These are phyloP conservation scores for Calonectria pteridis DNA, from an alignment of 2,329 filamentous ascomycete genomes.

Conservation along the genomic window DNA sequence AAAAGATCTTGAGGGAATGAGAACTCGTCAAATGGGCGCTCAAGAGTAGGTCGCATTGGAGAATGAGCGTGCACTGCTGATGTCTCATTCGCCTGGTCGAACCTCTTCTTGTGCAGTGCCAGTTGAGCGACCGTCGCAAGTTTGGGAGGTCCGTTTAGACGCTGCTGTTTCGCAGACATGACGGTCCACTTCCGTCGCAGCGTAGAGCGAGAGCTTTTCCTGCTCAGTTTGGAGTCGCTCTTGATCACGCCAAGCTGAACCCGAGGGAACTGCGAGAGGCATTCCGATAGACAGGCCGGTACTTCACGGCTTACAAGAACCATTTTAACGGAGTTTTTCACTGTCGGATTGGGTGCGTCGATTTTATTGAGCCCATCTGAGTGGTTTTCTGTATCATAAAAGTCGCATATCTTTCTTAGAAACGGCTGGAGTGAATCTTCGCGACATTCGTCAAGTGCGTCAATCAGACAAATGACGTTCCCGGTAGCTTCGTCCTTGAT, in stretches of 20 bases:
- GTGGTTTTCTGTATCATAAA: neutral
- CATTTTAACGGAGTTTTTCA: neutral
- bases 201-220: neutral
- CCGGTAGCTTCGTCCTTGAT: neutral
- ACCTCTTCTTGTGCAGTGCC: neutral
- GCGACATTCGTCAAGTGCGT: neutral
- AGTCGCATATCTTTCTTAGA: neutral
- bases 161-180: neutral
- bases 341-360: neutral
- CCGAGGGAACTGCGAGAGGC: neutral
- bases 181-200: neutral
- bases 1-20: neutral
- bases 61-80: neutral
- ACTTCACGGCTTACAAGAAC: neutral
- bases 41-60: neutral
- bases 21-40: neutral
- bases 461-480: neutral
- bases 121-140: neutral
- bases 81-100: neutral
- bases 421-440: neutral
- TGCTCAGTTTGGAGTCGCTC: neutral
- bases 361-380: neutral
- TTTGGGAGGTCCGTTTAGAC: neutral
- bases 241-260: neutral
- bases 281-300: neutral